Evolutionary conservation across 2,329 filamentous ascomycete species (phyloP).

Genomic region (Fusarium metavorans): DNA sequence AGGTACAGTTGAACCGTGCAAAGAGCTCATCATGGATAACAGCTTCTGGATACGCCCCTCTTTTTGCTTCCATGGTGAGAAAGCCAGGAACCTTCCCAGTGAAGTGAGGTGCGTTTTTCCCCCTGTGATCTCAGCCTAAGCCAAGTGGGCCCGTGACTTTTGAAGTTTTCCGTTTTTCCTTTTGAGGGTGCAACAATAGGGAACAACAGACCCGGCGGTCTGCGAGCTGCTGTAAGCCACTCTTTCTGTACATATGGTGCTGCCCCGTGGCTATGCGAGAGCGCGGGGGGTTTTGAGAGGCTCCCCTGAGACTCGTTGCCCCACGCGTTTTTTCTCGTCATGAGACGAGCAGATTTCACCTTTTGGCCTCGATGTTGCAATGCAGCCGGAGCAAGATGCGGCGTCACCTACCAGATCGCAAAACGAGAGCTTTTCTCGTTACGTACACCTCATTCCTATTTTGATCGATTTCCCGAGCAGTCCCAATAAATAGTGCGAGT

Average conservation of each 20-base stretch:
- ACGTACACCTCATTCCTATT: conserved; percentile 22
- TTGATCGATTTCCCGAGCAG: background rate
- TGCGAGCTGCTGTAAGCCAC: background rate
- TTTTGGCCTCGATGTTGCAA: conserved; percentile 6
- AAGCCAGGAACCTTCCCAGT: background rate
- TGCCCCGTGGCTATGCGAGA: background rate
- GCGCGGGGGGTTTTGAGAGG: background rate
- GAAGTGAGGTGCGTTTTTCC: background rate
- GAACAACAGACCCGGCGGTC: conserved; percentile 19
- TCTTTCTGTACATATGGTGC: background rate
- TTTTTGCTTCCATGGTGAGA: conserved; percentile 2
- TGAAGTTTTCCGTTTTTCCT: conserved; percentile 13
- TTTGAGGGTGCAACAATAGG: background rate
- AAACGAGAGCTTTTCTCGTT: conserved; percentile 6
- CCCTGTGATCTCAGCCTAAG: conserved; percentile 1
- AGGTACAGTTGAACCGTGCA: conserved; percentile 30
- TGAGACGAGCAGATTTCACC: conserved; percentile 33
- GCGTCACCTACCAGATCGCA: background rate
- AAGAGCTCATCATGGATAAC: conserved; percentile 19
- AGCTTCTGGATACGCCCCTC: background rate
- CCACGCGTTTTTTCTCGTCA: conserved; percentile 34
- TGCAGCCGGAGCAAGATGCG: background rate
- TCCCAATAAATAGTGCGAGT: conserved; percentile 25
- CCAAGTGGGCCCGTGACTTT: conserved; percentile 1
- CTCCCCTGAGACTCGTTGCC: conserved; percentile 1